These are phyloP conservation scores for Rosa hybrid DNA, from an alignment of 331 rosid genomes.

Conservation along the genomic window DNA sequence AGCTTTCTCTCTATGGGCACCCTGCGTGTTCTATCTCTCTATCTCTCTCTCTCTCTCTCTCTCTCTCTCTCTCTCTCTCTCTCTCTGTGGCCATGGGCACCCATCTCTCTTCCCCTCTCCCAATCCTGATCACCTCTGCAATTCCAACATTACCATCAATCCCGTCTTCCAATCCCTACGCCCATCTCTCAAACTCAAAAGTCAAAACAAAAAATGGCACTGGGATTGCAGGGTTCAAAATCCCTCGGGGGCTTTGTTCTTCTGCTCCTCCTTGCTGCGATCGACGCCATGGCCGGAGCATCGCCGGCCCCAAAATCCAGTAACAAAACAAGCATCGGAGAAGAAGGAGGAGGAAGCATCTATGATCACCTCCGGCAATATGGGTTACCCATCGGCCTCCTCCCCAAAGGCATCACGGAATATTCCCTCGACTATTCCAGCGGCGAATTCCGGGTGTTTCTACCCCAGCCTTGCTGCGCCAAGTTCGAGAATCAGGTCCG, in stretches of 20 bases:
- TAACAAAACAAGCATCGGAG: too few species aligned
- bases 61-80: too few species aligned
- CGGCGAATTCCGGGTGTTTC: slow-evolving; percentile 53
- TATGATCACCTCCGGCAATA: slow-evolving; percentile 57
- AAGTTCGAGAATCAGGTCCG: slow-evolving; percentile 85
- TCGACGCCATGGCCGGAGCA: neutral
- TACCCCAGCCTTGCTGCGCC: slow-evolving; percentile 70
- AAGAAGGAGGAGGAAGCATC: slow-evolving; percentile 16
- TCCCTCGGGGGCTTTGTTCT: neutral
- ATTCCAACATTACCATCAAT: too few species aligned
- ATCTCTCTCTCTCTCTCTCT: too few species aligned
- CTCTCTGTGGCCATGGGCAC: too few species aligned
- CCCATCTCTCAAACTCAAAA: neutral
- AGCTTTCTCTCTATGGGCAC: too few species aligned
- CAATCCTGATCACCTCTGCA: too few species aligned
- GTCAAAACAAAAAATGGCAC: neutral
- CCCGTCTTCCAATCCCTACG: too few species aligned
- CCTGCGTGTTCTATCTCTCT: too few species aligned
- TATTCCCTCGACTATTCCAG: slow-evolving; percentile 41
- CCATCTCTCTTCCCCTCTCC: too few species aligned
- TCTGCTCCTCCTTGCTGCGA: neutral
- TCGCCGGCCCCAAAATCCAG: neutral
- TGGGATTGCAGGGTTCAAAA: neutral
- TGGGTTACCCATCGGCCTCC: slow-evolving; percentile 79
- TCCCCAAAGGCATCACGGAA: slow-evolving; percentile 63